Conservation (phyloP, 352 stramenopile genomes). For the Pythium periplocum region DNA sequence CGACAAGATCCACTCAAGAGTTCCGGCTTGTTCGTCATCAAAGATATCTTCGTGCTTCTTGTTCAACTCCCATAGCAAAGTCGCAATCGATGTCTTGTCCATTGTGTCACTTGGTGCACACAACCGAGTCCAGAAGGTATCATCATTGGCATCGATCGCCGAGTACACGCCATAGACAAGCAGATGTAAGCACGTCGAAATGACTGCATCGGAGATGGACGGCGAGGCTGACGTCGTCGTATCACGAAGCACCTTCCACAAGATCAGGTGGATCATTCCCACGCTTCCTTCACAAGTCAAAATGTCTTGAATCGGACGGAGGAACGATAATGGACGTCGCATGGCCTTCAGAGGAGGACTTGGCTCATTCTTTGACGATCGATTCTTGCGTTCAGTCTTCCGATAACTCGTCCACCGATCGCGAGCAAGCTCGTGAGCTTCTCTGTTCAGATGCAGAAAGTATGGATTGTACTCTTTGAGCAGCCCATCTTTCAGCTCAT, state of each 20-base stretch:
- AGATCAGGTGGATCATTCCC: conserved; percentile 50
- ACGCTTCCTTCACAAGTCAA: conserved; percentile 70
- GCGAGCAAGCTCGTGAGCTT: conserved; percentile 74
- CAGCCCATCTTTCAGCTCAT: conserved; percentile 67
- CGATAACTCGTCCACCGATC: conserved; percentile 79
- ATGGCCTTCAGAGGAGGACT: conserved; percentile 20
- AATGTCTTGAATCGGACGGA: conserved; percentile 52
- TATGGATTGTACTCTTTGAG: conserved; percentile 85
- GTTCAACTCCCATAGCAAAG: conserved; percentile 48
- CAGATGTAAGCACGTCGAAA: conserved; percentile 78
- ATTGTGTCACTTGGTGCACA: conserved; percentile 25
- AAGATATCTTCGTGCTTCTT: conserved; percentile 37
- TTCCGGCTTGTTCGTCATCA: conserved; percentile 70
- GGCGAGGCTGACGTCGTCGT: conserved; percentile 17
- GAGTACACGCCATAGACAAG: conserved; percentile 76
- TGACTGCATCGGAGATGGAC: conserved; percentile 70
- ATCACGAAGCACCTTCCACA: conserved; percentile 47
- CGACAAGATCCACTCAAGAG: conserved; percentile 70
- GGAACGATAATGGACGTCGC: conserved; percentile 28
- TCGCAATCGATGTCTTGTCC: conserved; percentile 39
- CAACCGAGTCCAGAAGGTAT: conserved; percentile 50
- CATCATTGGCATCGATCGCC: conserved; percentile 18
- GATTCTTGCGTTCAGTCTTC: conserved; percentile 37
- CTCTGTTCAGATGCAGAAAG: conserved; percentile 80
- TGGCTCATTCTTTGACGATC: conserved; percentile 29